phyloP scores from a whole-genome alignment of 495 filamentous ascomycete genomes.

The Neurospora sp. region DNA sequence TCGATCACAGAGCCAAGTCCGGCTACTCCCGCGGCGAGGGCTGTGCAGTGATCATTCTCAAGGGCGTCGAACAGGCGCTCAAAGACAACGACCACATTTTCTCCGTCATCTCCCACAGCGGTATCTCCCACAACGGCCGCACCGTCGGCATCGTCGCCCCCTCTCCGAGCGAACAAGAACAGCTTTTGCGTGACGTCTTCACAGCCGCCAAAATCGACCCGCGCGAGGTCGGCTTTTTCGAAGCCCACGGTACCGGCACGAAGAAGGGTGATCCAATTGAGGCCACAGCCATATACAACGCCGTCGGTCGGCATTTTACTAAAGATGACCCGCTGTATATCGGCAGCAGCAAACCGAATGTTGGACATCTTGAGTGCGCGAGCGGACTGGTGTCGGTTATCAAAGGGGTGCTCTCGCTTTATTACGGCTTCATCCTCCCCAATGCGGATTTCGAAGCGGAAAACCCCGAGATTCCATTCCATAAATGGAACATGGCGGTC shows the following conservation, averaged over 20 bases:
- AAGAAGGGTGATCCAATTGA: slow-evolving; percentile 53
- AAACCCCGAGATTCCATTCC: slow-evolving; percentile 35
- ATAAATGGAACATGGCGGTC: slow-evolving; percentile 31
- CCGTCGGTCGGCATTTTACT: slow-evolving; percentile 27
- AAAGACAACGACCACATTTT: slow-evolving; percentile 45
- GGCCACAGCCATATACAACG: slow-evolving; percentile 41
- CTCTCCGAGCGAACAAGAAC: slow-evolving; percentile 39
- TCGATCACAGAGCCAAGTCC: slow-evolving; percentile 32
- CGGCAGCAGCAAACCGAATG: slow-evolving; percentile 50
- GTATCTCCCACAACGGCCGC: slow-evolving; percentile 47
- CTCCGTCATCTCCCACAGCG: slow-evolving; percentile 43
- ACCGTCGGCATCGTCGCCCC: slow-evolving; percentile 46
- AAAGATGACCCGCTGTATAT: slow-evolving; percentile 36
- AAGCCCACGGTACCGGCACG: slow-evolving; percentile 52
- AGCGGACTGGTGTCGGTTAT: slow-evolving; percentile 49
- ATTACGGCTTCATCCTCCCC: slow-evolving; percentile 42
- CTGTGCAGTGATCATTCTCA: slow-evolving; percentile 37
- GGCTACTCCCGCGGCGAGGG: slow-evolving; percentile 38
- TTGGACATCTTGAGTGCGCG: slow-evolving; percentile 49
- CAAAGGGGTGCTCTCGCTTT: slow-evolving; percentile 49
- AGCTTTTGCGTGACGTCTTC: slow-evolving; percentile 34
- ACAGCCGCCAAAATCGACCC: slow-evolving; percentile 30
- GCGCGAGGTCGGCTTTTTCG: slow-evolving; percentile 35
- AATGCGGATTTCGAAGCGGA: slow-evolving; percentile 40
- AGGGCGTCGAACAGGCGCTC: slow-evolving; percentile 42